Percentiles rank a stretch among this genome's conserved stretches.
These are phyloP conservation scores for Hylodesmum podocarpum DNA, from an alignment of 306 rosid species.

Conservation along the genomic window DNA sequence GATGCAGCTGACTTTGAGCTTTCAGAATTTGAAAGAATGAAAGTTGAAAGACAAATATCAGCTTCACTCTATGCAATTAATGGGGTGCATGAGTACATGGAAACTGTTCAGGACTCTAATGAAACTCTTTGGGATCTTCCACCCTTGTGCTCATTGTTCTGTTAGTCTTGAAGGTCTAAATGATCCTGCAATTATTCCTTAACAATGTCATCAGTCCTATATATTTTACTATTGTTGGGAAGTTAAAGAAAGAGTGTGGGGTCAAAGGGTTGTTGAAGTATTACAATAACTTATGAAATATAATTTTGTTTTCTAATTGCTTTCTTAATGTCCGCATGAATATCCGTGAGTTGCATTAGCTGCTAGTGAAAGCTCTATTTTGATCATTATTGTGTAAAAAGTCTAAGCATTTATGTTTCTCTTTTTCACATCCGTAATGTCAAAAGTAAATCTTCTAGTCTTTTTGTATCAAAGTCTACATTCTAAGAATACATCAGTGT, in stretches of 20 bases:
- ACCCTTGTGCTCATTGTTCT: constrained; percentile 69
- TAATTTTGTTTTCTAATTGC: constrained; percentile 11
- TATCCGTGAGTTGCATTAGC: constrained; percentile 26
- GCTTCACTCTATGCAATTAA: constrained; percentile 90
- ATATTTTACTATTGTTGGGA: not conserved
- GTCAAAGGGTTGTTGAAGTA: constrained; percentile 26
- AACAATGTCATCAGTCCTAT: constrained; percentile 7
- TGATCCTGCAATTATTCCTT: constrained; percentile 10
- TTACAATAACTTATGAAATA: constrained; percentile 28
- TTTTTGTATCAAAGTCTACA: not conserved
- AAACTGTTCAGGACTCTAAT: constrained; percentile 64
- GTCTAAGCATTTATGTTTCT: constrained; percentile 7
- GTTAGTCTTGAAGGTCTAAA: constrained; percentile 36
- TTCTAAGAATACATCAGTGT: not conserved
- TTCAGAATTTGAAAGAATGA: constrained; percentile 80
- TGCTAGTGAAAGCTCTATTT: constrained; percentile 16
- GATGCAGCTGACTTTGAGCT: constrained; percentile 42
- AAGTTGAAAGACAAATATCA: constrained; percentile 88
- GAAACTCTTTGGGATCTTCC: constrained; percentile 90
- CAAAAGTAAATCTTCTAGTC: constrained; percentile 17
- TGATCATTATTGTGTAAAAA: constrained; percentile 10
- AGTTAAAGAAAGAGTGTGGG: constrained; percentile 23
- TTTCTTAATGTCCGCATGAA: constrained; percentile 20
- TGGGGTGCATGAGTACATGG: constrained; percentile 92
- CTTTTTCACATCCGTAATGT: not conserved